phyloP scores from a whole-genome alignment of 257 asterid species.

The Schizonepeta tenuifolia region DNA sequence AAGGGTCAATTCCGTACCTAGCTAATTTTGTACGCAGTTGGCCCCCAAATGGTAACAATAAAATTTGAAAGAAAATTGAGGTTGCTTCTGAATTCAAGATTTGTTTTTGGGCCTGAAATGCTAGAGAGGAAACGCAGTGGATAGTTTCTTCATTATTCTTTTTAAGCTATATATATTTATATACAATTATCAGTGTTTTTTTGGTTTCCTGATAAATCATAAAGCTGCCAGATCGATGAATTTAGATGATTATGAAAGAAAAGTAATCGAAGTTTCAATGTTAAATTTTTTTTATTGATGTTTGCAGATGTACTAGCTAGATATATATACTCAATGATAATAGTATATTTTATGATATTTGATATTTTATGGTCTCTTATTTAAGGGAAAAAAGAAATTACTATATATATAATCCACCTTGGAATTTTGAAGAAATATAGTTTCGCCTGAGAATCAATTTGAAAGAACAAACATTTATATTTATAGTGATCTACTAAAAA shows the following conservation, averaged over 20 bases:
- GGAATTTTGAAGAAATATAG: not conserved
- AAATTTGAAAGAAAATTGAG: not conserved
- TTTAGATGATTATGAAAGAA: not conserved
- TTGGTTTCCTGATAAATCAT: slow-evolving; percentile 17
- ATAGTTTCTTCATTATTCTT: too few species aligned
- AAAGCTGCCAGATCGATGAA: slow-evolving; percentile 17
- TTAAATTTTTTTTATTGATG: not conserved
- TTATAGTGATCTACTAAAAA: slow-evolving; percentile 23
- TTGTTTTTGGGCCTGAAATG: not conserved
- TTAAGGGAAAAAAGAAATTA: too few species aligned
- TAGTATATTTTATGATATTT: not conserved
- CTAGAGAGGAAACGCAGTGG: too few species aligned
- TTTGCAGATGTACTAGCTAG: not conserved
- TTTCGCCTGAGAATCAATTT: not conserved
- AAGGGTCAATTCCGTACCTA: not conserved
- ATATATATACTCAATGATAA: not conserved
- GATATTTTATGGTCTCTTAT: slow-evolving; percentile 26
- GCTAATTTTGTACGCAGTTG: not conserved
- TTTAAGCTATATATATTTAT: not conserved
- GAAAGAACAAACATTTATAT: not conserved
- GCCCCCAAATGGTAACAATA: not conserved
- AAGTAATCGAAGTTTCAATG: too few species aligned
- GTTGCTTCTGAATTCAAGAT: not conserved
- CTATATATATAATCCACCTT: too few species aligned
- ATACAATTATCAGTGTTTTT: not conserved